phyloP scores from a whole-genome alignment of 805 yeast species.

The Teunomyces stri region DNA sequence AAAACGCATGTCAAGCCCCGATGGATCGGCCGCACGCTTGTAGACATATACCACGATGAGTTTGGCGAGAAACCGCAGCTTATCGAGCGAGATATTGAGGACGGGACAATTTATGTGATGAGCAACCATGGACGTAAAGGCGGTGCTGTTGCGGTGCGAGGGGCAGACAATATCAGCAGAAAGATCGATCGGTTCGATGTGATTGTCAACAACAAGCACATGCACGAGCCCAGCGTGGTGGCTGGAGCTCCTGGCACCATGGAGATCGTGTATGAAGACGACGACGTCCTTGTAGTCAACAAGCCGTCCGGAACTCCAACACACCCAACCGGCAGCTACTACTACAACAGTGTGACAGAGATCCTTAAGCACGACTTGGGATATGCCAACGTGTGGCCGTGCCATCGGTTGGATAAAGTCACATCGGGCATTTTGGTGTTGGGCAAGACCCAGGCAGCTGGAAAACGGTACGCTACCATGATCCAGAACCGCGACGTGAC shows the following conservation, averaged over 20 bases:
- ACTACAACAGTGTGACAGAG: conserved; percentile 43
- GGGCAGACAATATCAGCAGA: conserved; percentile 11
- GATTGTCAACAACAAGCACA: conserved; percentile 30
- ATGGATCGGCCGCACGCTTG: conserved; percentile 34
- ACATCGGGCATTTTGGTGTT: conserved; percentile 52
- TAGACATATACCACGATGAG: conserved; percentile 31
- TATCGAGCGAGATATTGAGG: conserved; percentile 23
- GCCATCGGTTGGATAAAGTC: conserved; percentile 50
- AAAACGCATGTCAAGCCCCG: conserved; percentile 36
- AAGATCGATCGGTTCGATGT: conserved; percentile 14
- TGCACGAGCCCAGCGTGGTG: conserved; percentile 46
- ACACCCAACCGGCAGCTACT: conserved; percentile 48
- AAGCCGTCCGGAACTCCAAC: conserved; percentile 56
- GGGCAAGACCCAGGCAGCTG: conserved; percentile 34
- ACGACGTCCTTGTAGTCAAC: conserved; percentile 40
- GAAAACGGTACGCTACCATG: conserved; percentile 28
- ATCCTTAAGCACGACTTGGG: conserved; percentile 33
- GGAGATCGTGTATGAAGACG: conserved; percentile 34
- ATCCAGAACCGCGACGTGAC: conserved; percentile 26
- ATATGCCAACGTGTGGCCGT: conserved; percentile 34
- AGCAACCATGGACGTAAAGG: conserved; percentile 19
- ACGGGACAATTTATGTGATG: conserved; percentile 24
- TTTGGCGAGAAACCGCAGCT: conserved; percentile 29
- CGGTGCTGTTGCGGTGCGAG: conserved; percentile 16
- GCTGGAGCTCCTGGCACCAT: conserved; percentile 9